Conservation (phyloP, 306 rosid species). For the Datisca glomerata region DNA sequence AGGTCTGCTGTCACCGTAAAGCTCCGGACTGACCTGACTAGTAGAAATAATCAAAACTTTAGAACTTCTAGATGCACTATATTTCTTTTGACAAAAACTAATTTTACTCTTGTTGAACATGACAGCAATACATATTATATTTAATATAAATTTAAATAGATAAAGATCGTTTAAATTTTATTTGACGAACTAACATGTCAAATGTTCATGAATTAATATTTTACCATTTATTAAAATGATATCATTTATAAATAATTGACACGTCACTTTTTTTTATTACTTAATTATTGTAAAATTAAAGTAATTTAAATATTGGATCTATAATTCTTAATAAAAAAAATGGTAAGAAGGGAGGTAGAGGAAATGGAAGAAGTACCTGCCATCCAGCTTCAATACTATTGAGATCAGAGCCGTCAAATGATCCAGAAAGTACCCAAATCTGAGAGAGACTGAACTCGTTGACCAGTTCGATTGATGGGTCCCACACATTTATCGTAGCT, state of each 20-base stretch:
- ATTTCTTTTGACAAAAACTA: not conserved
- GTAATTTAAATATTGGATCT: not conserved
- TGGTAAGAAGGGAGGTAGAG: conserved; percentile 7
- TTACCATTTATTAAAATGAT: not conserved
- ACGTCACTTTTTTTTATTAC: not conserved
- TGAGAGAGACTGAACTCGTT: conserved; percentile 91
- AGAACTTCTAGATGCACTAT: no score
- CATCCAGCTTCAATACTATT: conserved; percentile 99
- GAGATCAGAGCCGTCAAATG: conserved; percentile 92
- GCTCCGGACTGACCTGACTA: conserved; percentile 99
- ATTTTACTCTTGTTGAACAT: not conserved
- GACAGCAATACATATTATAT: not conserved
- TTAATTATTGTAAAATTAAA: not conserved
- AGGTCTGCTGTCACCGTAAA: conserved; percentile 95
- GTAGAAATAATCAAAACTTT: not conserved
- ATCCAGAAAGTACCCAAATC: conserved; percentile 84
- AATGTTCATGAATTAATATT: not conserved
- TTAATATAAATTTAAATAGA: no score
- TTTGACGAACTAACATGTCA: not conserved
- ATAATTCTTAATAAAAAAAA: not conserved
- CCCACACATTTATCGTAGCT: conserved; percentile 94
- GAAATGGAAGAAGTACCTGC: conserved; percentile 66
- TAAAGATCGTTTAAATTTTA: no score
- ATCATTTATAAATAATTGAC: not conserved
- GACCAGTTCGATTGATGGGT: conserved; percentile 54